phyloP scores from a whole-genome alignment of 805 yeast species.

The Blastobotrys attinorum region DNA sequence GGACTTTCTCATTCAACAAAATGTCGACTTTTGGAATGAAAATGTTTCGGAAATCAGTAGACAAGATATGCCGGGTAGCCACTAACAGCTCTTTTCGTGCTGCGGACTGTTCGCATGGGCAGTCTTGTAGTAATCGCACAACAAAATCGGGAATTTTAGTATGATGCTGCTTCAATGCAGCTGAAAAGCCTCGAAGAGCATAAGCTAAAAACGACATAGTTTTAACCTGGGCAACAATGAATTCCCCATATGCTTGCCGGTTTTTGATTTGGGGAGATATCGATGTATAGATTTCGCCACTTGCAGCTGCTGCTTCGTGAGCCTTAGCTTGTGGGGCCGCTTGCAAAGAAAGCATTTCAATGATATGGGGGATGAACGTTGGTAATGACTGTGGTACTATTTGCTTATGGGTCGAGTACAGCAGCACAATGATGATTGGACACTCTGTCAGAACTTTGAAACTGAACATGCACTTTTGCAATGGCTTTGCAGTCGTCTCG shows the following conservation, averaged over 20 bases:
- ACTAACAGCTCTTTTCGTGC: constrained; percentile 90
- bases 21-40: constrained; percentile 82
- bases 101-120: constrained; percentile 86
- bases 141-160: constrained; percentile 78
- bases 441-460: constrained; percentile 93
- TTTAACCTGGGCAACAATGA: constrained; percentile 87
- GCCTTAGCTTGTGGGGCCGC: constrained; percentile 75
- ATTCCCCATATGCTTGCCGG: constrained; percentile 76
- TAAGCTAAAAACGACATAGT: constrained; percentile 94
- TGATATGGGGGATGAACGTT: constrained; percentile 70
- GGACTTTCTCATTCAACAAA: constrained; percentile 75
- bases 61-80: constrained; percentile 89
- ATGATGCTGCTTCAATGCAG: constrained; percentile 49
- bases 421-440: constrained; percentile 91
- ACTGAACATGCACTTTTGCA: constrained; percentile 65
- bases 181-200: constrained; percentile 77
- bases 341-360: constrained; percentile 64
- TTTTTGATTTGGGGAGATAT: constrained; percentile 71
- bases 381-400: constrained; percentile 66
- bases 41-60: constrained; percentile 75
- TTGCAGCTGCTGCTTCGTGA: constrained; percentile 41
- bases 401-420: constrained; percentile 79
- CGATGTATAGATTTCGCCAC: constrained; percentile 54
- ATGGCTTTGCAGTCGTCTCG: constrained; percentile 39
- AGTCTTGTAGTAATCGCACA: constrained; percentile 79